A percentile compares a stretch with the other conserved stretches of the same genome.
Conservation (phyloP, 2,329 filamentous ascomycete genomes). For the Colletotrichum sp. region DNA sequence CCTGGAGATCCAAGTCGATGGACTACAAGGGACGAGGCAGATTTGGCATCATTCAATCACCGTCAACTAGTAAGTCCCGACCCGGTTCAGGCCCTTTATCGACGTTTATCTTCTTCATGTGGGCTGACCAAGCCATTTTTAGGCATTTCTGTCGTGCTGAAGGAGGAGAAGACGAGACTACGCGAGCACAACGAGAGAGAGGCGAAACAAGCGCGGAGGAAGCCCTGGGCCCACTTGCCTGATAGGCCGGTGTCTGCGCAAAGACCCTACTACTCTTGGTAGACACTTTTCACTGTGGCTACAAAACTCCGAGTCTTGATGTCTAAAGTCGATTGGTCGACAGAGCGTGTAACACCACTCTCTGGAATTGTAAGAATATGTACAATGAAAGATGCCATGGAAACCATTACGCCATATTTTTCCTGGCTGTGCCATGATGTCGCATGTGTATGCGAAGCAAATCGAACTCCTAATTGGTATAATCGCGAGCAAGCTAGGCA, state of each 20-base stretch:
- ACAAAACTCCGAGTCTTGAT: background rate
- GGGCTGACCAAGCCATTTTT: background rate
- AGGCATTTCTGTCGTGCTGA: constrained; percentile 83
- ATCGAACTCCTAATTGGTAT: background rate
- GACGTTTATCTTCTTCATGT: background rate
- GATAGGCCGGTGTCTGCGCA: constrained; percentile 85
- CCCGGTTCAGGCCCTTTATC: background rate
- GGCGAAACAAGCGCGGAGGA: constrained; percentile 74
- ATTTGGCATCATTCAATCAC: constrained; percentile 70
- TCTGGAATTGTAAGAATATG: constrained; percentile 18
- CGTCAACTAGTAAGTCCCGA: constrained; percentile 72
- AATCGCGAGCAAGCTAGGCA: background rate
- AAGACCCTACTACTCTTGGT: constrained; percentile 93
- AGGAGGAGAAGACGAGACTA: constrained; percentile 91
- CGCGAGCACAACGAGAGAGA: constrained; percentile 79
- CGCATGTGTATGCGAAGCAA: background rate
- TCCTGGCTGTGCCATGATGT: background rate
- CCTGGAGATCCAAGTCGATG: constrained; percentile 58
- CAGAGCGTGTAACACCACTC: background rate
- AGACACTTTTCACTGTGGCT: constrained; percentile 30
- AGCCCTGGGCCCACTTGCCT: constrained; percentile 87
- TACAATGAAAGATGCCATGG: constrained; percentile 11
- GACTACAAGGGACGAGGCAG: constrained; percentile 80
- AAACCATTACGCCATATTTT: background rate
- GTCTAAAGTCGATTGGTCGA: background rate